Base-by-base conservation (phyloP, 2,329 filamentous ascomycete genomes). In the Pezicula radicicola region DNA sequence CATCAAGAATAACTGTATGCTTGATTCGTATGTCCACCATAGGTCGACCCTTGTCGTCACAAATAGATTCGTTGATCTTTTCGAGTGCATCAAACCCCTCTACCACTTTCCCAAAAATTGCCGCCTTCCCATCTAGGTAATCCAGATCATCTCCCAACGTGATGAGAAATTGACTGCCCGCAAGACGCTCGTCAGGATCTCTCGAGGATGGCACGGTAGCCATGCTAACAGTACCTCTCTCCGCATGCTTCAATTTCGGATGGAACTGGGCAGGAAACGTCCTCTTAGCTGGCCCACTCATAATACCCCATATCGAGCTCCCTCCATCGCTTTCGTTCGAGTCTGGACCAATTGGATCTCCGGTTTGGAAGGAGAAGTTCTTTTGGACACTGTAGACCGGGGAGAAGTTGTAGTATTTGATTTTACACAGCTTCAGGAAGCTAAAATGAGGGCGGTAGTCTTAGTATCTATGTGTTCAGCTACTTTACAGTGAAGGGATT, bases 371-470 rank as follows among this genome's bases (percentile, higher is more conserved):
- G 55, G 92, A 96, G 72, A 97, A 97, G 72, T 91, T 85, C 69
- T 93, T 94, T 68, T 97, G 94, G 36, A 99, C 83, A 60, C 87
- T 91, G 74, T 97, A 90, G 50, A 97, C 76, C 25, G 93, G 94
- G 6, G 91, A 86, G 70, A 95, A 97, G 76, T 97, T 97, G 84
- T 97, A 99, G 75, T 97, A 99, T 76, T 97, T 99, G 72, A 91
- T 78, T 75, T 97, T 97, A 83, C 94, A 97, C 63, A 99, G 89
- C 79, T 99, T 97, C 52, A 99, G 77, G 71, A 99, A 97, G 79
- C 91, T 95, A 71, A 57, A 68, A 65, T 61, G 28, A 65, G 60
- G 53, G 61, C 62, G 65, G 65, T 70, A 60, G 64, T 76, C 76
- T 84, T 75, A 78, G 76, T 75, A 65, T 73, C 68, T 56, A 65